phyloP scores from a whole-genome alignment of 441 rosid genomes.

The Erysimum cheiri region DNA sequence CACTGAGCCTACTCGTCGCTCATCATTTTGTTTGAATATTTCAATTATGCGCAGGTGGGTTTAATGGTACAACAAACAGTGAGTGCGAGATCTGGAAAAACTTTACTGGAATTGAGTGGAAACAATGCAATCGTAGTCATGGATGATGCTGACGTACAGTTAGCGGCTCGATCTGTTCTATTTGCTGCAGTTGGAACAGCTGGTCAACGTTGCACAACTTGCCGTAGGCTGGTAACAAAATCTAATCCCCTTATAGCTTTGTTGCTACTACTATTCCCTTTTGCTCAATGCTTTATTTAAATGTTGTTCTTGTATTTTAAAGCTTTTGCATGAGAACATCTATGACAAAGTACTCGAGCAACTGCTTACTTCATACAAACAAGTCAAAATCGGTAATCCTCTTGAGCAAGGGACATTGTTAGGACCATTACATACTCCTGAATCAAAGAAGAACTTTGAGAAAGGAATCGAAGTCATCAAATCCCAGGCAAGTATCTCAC shows the following conservation, averaged over 20 bases:
- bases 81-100: constrained; percentile 83
- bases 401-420: constrained; percentile 84
- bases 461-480: constrained; percentile 89
- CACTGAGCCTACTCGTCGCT: not conserved
- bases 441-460: constrained; percentile 76
- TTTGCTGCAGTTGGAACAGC: constrained; percentile 99
- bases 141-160: constrained; percentile 87
- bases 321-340: constrained; percentile 89
- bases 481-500: constrained; percentile 69
- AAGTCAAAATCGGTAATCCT: constrained; percentile 97
- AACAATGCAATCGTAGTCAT: constrained; percentile 94
- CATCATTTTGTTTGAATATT: not conserved
- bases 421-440: constrained; percentile 87
- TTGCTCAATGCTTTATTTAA: constrained; percentile 11
- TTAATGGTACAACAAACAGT: constrained; percentile 80
- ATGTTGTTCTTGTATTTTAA: constrained; percentile 38
- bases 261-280: not conserved
- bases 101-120: constrained; percentile 93
- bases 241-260: constrained; percentile 31
- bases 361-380: constrained; percentile 75
- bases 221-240: constrained; percentile 90
- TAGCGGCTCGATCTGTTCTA: constrained; percentile 86
- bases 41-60: constrained; percentile 67
- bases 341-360: constrained; percentile 77
- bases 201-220: constrained; percentile 98